Conservation (phyloP, 345 rosid genomes). For the Kandelia obovata region DNA sequence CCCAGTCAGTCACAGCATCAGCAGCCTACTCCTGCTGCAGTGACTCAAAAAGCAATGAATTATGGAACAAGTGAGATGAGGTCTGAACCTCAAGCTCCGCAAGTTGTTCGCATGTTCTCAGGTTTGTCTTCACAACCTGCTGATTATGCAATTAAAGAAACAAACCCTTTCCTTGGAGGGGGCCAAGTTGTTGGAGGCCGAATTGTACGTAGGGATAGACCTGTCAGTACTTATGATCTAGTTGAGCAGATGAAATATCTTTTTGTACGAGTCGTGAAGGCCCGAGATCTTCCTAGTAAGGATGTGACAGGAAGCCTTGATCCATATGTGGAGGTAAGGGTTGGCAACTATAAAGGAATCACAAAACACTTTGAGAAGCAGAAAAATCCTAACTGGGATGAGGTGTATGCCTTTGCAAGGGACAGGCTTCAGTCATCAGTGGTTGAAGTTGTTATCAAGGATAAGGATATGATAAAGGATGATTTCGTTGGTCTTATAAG, state of each 20-base stretch:
- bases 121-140: constrained; percentile 39
- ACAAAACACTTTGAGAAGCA: constrained; percentile 28
- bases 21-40: constrained; percentile 21
- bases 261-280: constrained; percentile 26
- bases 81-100: constrained; percentile 44
- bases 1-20: constrained; percentile 31
- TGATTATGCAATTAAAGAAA: constrained; percentile 28
- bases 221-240: constrained; percentile 27
- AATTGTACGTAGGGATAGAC: constrained; percentile 36
- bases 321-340: constrained; percentile 33
- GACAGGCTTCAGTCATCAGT: constrained; percentile 28
- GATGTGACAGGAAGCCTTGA: constrained; percentile 33
- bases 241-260: constrained; percentile 34
- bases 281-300: constrained; percentile 27
- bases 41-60: constrained; percentile 27
- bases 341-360: constrained; percentile 29
- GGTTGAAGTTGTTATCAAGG: constrained; percentile 28
- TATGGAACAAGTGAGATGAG: constrained; percentile 47
- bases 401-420: constrained; percentile 34
- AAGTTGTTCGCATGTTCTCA: constrained; percentile 32
- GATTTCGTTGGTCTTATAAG: constrained; percentile 28
- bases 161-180: constrained; percentile 32
- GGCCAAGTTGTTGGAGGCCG: constrained; percentile 63
- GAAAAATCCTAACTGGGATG: constrained; percentile 29
- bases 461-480: constrained; percentile 27